These are phyloP conservation scores for Coelastrella sp. DNA, from an alignment of 139 green algal genomes.

Conservation along the genomic window DNA sequence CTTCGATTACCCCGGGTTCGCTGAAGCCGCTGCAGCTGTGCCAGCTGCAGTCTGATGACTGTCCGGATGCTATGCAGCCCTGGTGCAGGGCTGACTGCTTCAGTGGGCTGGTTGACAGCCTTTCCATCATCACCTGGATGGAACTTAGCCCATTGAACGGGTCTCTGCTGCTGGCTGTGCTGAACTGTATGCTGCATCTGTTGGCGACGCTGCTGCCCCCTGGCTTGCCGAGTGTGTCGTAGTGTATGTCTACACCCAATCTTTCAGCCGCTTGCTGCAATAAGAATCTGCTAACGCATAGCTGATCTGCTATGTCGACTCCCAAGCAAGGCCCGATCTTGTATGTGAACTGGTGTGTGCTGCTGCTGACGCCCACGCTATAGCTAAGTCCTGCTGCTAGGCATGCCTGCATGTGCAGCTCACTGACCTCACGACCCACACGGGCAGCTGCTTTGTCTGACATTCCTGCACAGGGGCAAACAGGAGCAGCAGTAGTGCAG, in stretches of 20 bases:
- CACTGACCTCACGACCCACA: constrained; percentile 63
- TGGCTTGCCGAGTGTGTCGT: constrained; percentile 71
- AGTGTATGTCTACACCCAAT: constrained; percentile 51
- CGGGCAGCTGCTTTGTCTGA: constrained; percentile 26
- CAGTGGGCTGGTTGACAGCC: constrained; percentile 13
- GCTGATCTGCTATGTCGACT: constrained; percentile 77
- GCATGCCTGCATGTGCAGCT: constrained; percentile 75
- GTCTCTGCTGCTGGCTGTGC: constrained; percentile 68
- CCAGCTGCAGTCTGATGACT: constrained; percentile 8
- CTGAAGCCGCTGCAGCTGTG: constrained; percentile 30
- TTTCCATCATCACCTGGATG: constrained; percentile 35
- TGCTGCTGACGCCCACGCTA: constrained; percentile 50
- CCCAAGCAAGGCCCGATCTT: constrained; percentile 76
- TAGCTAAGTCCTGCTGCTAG: constrained; percentile 73
- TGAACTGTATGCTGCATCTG: constrained; percentile 76
- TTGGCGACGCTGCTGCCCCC: constrained; percentile 61
- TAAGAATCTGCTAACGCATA: constrained; percentile 82
- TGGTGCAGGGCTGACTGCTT: background rate
- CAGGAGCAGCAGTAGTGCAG: constrained; percentile 1
- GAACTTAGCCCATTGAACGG: constrained; percentile 53
- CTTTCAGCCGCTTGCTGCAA: constrained; percentile 70
- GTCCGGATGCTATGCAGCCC: background rate
- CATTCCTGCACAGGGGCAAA: background rate
- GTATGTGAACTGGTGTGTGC: constrained; percentile 61
- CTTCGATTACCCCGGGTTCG: background rate